Base-by-base conservation (phyloP, 441 rosid genomes). In the Gossypium davidsonii region DNA sequence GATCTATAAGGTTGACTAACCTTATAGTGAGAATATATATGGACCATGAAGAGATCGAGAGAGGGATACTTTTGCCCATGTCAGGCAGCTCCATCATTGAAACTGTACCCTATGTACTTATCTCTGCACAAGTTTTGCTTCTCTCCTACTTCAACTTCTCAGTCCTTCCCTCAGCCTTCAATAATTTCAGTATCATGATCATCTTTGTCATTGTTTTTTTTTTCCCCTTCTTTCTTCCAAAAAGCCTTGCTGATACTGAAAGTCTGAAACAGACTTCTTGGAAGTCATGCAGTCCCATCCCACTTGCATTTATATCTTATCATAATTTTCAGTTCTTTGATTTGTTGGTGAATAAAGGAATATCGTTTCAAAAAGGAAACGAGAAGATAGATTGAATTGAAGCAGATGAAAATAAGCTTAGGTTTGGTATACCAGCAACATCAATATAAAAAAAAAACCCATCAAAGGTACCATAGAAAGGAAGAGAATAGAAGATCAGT, bases 331-430 rank as follows among this genome's bases (percentile, higher is more conserved):
- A 56, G 57, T 84, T 75, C 67, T 76, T 84, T 80, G 79, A 79
- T 80, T 82, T 78, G 76, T 79, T 78, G 80, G 76, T 74, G 74
- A 82, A 79, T 82, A 80, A 37, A 84, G 57, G 74, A 44, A 63
- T 37, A 18, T 73, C 77, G 80, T 77, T 77, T 65, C 58, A 18
- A 31, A 69, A 65, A 68, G 52, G 62, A 53, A 51, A 62, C 67
- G 67, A 69, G 78, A 65, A 71, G 72, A 59, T 49, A 68, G 62
- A 23, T 80, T 72, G 76, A 66, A 72, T 70, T 17, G 42, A 61
- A 67, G 63, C 67, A 74, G 63, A 28, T 61, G 28, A 46, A 48
- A 82, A 83, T 83, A 83, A 79, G 79, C 70, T 76, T 81, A 77
- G 78, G 74, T 78, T 64, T 66, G 70, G 28, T 48, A 57, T 25